A percentile compares a stretch with the other conserved stretches of the same genome.
Conservation (phyloP, 495 filamentous ascomycete genomes). For the Choiromyces venosus region DNA sequence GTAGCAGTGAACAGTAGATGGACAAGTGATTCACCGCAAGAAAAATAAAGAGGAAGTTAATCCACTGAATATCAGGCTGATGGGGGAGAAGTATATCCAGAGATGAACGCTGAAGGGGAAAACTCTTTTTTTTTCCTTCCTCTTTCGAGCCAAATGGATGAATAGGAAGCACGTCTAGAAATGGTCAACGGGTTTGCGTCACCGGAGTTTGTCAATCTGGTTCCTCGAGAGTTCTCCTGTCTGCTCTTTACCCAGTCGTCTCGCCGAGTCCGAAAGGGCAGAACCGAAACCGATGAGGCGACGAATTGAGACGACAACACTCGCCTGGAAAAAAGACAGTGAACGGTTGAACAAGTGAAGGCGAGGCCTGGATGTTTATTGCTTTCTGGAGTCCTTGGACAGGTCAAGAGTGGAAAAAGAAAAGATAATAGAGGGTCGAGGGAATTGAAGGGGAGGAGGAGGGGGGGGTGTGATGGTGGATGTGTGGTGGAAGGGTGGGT, state of each 20-base stretch:
- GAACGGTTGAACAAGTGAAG: constrained; percentile 33
- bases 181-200: constrained; percentile 33
- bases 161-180: constrained; percentile 31
- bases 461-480: constrained; percentile 5
- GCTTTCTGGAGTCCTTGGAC: constrained; percentile 29
- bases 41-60: constrained; percentile 34
- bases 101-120: constrained; percentile 20
- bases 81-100: constrained; percentile 19
- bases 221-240: constrained; percentile 22
- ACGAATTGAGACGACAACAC: constrained; percentile 38
- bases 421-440: constrained; percentile 30
- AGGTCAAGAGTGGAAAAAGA: constrained; percentile 32
- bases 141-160: constrained; percentile 8
- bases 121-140: constrained; percentile 30
- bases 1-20: background rate
- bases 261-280: constrained; percentile 27
- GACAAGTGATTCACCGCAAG: constrained; percentile 28
- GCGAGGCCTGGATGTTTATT: constrained; percentile 39
- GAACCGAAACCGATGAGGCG: constrained; percentile 37
- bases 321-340: constrained; percentile 20
- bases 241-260: constrained; percentile 25
- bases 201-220: constrained; percentile 35
- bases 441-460: constrained; percentile 15
- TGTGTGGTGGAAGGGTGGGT: constrained; percentile 12
- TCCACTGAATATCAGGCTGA: constrained; percentile 27